A percentile compares a stretch with the other conserved stretches of the same genome.
Evolutionary conservation across 164 flowering plant species (phyloP).

Genomic region (Platanus orientalis): DNA sequence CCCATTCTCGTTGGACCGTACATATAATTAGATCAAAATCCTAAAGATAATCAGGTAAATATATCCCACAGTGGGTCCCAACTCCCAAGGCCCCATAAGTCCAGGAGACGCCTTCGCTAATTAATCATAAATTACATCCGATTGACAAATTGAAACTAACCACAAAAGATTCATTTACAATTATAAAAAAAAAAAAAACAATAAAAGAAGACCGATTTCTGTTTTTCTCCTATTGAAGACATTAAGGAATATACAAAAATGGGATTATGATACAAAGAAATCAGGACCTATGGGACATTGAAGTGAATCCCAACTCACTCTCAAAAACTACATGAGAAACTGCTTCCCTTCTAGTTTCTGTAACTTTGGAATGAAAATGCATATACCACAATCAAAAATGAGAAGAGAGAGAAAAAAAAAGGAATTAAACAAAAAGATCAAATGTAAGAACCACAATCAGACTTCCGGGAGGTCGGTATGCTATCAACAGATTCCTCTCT

Average conservation of each 20-base stretch:
- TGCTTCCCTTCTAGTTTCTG: neutral
- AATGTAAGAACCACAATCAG: slow-evolving; percentile 5
- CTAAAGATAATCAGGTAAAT: too few species aligned
- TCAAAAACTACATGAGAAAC: neutral
- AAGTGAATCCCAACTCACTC: slow-evolving; percentile 7
- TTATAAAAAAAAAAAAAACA: neutral
- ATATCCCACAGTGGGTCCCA: too few species aligned
- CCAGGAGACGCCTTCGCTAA: too few species aligned
- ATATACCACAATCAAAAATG: slow-evolving; percentile 6
- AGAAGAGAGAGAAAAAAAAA: neutral
- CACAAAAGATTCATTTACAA: too few species aligned
- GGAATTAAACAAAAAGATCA: neutral
- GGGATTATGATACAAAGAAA: slow-evolving; percentile 16
- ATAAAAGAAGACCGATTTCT: slow-evolving; percentile 3
- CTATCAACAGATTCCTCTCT: slow-evolving; percentile 67
- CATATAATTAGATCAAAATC: too few species aligned
- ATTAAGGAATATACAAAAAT: slow-evolving; percentile 8
- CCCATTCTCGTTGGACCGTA: too few species aligned
- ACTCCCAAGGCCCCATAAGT: too few species aligned
- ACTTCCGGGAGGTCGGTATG: slow-evolving; percentile 41
- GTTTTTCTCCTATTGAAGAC: neutral
- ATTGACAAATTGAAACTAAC: too few species aligned
- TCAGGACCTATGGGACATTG: slow-evolving; percentile 6
- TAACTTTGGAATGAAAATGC: neutral
- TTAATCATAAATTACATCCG: too few species aligned